phyloP scores from a whole-genome alignment of 2,329 filamentous ascomycete species.

The Lecanicillium sp. region DNA sequence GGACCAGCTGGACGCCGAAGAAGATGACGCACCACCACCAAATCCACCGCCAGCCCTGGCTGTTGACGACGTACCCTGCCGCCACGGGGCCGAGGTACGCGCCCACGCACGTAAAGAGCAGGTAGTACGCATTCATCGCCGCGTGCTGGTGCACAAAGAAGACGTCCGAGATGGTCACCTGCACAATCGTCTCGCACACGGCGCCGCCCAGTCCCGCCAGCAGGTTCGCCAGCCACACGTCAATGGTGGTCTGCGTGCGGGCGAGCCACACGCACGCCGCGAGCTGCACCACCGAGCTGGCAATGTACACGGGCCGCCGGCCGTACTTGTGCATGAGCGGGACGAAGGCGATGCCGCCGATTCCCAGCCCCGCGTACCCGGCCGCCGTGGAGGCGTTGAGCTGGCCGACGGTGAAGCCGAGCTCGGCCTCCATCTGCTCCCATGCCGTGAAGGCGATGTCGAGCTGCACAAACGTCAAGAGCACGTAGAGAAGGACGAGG shows the following conservation, averaged over 20 bases:
- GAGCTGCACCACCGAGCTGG: constrained; percentile 33
- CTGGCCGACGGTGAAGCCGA: constrained; percentile 34
- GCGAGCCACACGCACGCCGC: constrained; percentile 34
- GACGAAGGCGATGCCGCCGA: constrained; percentile 37
- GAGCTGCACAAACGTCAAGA: constrained; percentile 1
- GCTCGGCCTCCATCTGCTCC: constrained; percentile 34
- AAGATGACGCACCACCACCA: constrained; percentile 42
- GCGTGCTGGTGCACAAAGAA: constrained; percentile 44
- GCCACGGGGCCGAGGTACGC: constrained; percentile 33
- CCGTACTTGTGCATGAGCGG: constrained; percentile 42
- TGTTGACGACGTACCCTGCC: constrained; percentile 29
- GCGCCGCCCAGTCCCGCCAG: constrained; percentile 39
- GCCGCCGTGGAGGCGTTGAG: constrained; percentile 41
- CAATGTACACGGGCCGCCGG: constrained; percentile 38
- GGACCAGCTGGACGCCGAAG: constrained; percentile 30
- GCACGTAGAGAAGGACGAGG: constrained; percentile 4
- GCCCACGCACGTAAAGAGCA: constrained; percentile 1
- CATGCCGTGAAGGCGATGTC: constrained; percentile 22
- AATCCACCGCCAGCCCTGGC: constrained; percentile 42
- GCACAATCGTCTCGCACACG: constrained; percentile 36
- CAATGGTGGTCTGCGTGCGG: constrained; percentile 31
- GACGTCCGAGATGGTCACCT: constrained; percentile 42
- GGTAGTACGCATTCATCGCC: constrained; percentile 40
- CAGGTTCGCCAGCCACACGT: constrained; percentile 37
- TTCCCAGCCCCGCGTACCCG: constrained; percentile 33